Evolutionary conservation across 352 stramenopile genomes (phyloP).

Genomic region (Vaucheria bursata): DNA sequence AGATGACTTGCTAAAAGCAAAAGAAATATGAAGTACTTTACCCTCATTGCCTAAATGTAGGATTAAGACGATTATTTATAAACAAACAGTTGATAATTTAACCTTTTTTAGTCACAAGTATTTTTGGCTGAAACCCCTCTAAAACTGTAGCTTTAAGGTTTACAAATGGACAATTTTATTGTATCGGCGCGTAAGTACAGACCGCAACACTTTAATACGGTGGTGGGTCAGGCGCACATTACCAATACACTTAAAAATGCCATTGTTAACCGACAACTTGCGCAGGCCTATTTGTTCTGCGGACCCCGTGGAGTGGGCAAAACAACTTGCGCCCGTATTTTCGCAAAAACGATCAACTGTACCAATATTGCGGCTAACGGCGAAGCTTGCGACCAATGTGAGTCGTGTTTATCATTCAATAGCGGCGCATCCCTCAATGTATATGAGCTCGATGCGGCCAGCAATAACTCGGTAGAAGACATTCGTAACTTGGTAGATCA

Average conservation of each 20-base stretch:
- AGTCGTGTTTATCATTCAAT: not conserved
- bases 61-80: too few species aligned
- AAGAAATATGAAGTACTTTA: too few species aligned
- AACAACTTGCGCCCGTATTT: constrained; percentile 9
- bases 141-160: not conserved
- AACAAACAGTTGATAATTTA: too few species aligned
- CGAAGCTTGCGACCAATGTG: not conserved
- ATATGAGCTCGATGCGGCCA: not conserved
- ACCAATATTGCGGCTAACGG: not conserved
- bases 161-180: not conserved
- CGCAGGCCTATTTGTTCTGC: not conserved
- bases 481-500: not conserved
- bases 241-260: not conserved
- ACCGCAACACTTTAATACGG: not conserved
- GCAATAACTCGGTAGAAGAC: constrained; percentile 1
- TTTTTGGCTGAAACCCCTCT: too few species aligned
- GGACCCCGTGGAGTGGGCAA: not conserved
- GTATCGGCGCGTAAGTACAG: not conserved
- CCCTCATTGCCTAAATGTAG: too few species aligned
- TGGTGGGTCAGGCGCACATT: not conserved
- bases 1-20: too few species aligned
- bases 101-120: too few species aligned
- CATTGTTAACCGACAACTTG: not conserved
- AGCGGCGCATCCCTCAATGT: not conserved
- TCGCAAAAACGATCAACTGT: constrained; percentile 5